A percentile compares a stretch with the other conserved stretches of the same genome.
phyloP scores from a whole-genome alignment of 371 early-diverging fungal species.

The Gilbertella persicaria region DNA sequence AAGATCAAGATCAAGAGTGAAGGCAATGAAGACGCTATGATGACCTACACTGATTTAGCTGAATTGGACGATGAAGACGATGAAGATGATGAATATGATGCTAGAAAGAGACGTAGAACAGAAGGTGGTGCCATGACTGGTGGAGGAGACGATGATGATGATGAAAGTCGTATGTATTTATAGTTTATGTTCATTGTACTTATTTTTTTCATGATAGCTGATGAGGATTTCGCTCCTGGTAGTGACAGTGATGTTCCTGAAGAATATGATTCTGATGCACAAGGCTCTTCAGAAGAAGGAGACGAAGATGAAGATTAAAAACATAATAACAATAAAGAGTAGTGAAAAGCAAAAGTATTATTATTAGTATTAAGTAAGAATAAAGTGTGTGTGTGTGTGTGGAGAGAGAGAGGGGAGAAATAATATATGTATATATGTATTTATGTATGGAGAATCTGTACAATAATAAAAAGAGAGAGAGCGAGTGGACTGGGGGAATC shows the following conservation, averaged over 20 bases:
- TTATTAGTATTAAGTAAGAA: background rate
- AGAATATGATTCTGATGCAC: conserved; percentile 84
- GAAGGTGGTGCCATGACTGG: conserved; percentile 41
- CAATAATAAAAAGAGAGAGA: conserved; percentile 1
- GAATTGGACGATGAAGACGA: conserved; percentile 62
- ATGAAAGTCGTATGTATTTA: conserved; percentile 56
- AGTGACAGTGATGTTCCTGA: conserved; percentile 87
- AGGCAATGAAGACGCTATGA: conserved; percentile 61
- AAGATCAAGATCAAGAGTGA: conserved; percentile 85
- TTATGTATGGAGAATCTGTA: background rate
- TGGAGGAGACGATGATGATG: conserved; percentile 60
- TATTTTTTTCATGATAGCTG: conserved; percentile 52
- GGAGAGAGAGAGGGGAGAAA: background rate
- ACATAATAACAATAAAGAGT: background rate
- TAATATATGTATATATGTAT: background rate
- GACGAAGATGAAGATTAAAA: conserved; percentile 18
- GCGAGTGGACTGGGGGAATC: background rate
- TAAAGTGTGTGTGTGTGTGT: background rate
- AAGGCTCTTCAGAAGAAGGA: conserved; percentile 46
- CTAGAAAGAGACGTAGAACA: conserved; percentile 52
- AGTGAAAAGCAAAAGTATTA: background rate
- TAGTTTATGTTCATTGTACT: conserved; percentile 6
- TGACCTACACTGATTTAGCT: conserved; percentile 62
- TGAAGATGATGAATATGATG: conserved; percentile 35
- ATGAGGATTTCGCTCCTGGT: conserved; percentile 88